Evolutionary conservation across 768 basidiomycete genomes (phyloP), one percentile per base, ranked within the genome.

Genomic region (Lactifluus piperatus): DNA sequence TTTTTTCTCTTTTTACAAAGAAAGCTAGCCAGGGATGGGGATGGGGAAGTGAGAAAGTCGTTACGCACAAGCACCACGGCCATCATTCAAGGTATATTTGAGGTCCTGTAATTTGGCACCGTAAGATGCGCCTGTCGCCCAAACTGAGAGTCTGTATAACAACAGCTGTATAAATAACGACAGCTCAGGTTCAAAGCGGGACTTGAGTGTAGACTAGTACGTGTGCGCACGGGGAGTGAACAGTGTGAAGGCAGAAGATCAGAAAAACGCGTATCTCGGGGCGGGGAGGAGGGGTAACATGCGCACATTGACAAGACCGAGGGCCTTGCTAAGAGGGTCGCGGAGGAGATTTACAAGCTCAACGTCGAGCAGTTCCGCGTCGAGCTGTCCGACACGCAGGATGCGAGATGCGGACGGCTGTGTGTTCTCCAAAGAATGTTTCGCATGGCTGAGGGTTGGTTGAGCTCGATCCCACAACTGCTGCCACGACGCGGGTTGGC

Each of bases 351-450:
- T 79, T 32, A 88, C 82, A 18, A 98, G 81, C 62, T 97, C 93
- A 64, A 85, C 82, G 73, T 98, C 95, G 49, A 97, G 79, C 24
- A 94, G 77, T 65, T 92, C 87, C 3, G 94, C 84, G 70, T 98
- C 95, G 54, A 97, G 82, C 71, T 95, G 91, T 8, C 89, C 88
- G 49, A 98, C 92, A 45, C 94, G 88, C 26, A 83, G 75, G 30
- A 85, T 73, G n/a, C 85, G 46, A 2, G 63, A 36, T 18, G 50
- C 41, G 7, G 64, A 54, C 14, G 68, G 54, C 16, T 68, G 53
- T 9, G 68, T 63, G 5, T 71, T 60, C 22, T 65, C 66, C 24
- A 84, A 64, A 13, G 74, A 70, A 29, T 72, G 69, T 51, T 77
- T 74, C 41, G 86, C 78, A 11, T 75, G 70, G 24, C 74, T 65